A percentile compares a stretch with the other conserved stretches of the same genome.
phyloP scores from a whole-genome alignment of 202 grass and related monocot species.

The Eragrostis tef region DNA sequence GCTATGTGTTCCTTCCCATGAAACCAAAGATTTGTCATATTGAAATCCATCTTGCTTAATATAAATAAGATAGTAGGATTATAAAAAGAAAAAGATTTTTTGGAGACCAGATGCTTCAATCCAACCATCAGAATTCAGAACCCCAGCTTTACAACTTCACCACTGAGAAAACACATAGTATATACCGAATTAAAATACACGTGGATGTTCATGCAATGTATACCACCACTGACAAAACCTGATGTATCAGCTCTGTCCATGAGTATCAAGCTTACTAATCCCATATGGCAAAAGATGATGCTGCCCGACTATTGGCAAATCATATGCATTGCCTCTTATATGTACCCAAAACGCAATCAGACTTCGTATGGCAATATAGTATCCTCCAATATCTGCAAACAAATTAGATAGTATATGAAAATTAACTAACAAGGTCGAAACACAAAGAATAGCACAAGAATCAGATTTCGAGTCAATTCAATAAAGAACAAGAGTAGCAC shows the following conservation, averaged over 20 bases:
- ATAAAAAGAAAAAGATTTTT: slow-evolving; percentile 30
- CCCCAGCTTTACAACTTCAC: slow-evolving; percentile 56
- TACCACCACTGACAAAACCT: slow-evolving; percentile 85
- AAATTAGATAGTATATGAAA: slow-evolving; percentile 18
- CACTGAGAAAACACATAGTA: slow-evolving; percentile 58
- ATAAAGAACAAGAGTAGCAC: not conserved
- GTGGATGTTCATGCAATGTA: slow-evolving; percentile 55
- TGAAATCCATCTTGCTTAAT: slow-evolving; percentile 70
- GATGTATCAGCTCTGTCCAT: slow-evolving; percentile 95
- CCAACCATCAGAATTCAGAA: slow-evolving; percentile 39
- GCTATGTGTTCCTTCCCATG: slow-evolving; percentile 47
- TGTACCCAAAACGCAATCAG: not conserved
- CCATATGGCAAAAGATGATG: slow-evolving; percentile 28
- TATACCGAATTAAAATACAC: slow-evolving; percentile 81
- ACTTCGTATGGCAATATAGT: slow-evolving; percentile 31
- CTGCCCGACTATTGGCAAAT: slow-evolving; percentile 34
- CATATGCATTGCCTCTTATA: slow-evolving; percentile 38
- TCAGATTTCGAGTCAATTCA: no score
- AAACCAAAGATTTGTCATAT: slow-evolving; percentile 65
- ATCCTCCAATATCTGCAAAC: slow-evolving; percentile 43
- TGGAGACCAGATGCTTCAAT: slow-evolving; percentile 42
- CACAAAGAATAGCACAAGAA: no score
- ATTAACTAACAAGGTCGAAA: slow-evolving; percentile 28
- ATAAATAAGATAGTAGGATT: slow-evolving; percentile 37
- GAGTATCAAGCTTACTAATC: slow-evolving; percentile 46